Base-by-base conservation (phyloP, 371 early-diverging fungal species). In the Cokeromyces recurvatus region DNA sequence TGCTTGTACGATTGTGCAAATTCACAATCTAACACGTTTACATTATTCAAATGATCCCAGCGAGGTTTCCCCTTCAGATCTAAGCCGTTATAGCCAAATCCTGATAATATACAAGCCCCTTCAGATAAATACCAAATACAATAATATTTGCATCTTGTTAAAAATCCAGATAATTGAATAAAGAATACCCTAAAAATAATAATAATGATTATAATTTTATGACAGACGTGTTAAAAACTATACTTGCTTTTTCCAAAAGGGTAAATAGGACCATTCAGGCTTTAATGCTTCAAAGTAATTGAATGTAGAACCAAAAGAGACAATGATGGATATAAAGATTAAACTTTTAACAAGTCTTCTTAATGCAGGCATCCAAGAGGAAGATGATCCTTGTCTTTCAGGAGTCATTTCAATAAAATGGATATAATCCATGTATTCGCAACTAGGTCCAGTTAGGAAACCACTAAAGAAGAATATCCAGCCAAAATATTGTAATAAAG, bases 391-490 rank as follows among this genome's bases (percentile, higher is more conserved):
- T n/a, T n/a, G n/a, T n/a, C n/a, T n/a, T n/a, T n/a, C n/a, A 14
- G 15, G 74, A 53, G 6, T 16, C 43, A 37, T 16, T 51, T 68
- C 64, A 34, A 68, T 54, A 32, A 85, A 86, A 22, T 69, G 65
- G 12, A 74, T 63, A 65, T 91, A 89, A 45, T 85, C 82, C 66
- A 74, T 67, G 58, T 81, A 82, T 55, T 90, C 91, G 50, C 92
- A 86, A 2, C 91, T 76, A 0, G 97, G 96, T 2, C 96, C 97
- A 0, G 86, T 86, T 11, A 90, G 58, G 55, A 94, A 85, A 0
- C 87, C 84, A 34, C 84, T 81, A 66, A 92, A 95, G 67, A 89
- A 97, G 57, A 87, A 89, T 35, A 87, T 63, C 77, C 87, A 97
- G 21, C 94, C 94, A 48, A 89, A 73, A 55, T 73, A 94, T 68